Evolutionary conservation across 176 grass and related monocot species (phyloP).

Genomic region (Ensete ventricosum): DNA sequence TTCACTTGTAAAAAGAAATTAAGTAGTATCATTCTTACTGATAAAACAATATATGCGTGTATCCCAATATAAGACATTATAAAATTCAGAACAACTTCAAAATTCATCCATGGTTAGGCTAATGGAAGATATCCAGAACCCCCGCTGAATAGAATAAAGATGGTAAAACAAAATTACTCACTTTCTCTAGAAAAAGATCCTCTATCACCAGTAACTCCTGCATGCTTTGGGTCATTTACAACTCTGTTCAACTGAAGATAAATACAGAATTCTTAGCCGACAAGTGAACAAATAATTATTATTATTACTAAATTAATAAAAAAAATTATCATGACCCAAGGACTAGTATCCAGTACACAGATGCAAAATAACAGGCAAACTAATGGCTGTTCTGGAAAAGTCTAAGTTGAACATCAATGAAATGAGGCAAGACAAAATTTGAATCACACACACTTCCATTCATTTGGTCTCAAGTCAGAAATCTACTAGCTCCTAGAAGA

Average conservation of each 20-base stretch:
- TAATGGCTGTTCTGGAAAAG: too few relatives aligned
- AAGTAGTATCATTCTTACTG: too few relatives aligned
- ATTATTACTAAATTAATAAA: not conserved
- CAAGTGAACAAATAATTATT: not conserved
- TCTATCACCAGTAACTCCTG: constrained; percentile 89
- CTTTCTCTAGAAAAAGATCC: constrained; percentile 96
- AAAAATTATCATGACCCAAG: too few relatives aligned
- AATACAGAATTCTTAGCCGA: constrained; percentile 9
- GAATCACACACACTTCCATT: too few relatives aligned
- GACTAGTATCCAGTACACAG: too few relatives aligned
- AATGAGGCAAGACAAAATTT: too few relatives aligned
- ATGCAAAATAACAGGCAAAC: too few relatives aligned
- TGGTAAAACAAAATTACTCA: constrained; percentile 30
- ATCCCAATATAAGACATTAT: not conserved
- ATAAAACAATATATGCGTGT: not conserved
- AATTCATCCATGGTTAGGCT: not conserved
- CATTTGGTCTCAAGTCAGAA: too few relatives aligned
- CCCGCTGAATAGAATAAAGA: not conserved
- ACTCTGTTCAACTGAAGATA: constrained; percentile 69
- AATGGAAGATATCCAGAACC: not conserved
- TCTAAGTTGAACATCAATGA: too few relatives aligned
- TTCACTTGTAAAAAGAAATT: too few relatives aligned
- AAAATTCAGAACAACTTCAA: not conserved
- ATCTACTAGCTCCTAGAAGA: too few relatives aligned
- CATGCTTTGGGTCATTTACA: constrained; percentile 53